Percentiles rank a stretch among this genome's conserved stretches.
phyloP scores from a whole-genome alignment of 208 protist genomes.

The Trypanosoma brucei region DNA sequence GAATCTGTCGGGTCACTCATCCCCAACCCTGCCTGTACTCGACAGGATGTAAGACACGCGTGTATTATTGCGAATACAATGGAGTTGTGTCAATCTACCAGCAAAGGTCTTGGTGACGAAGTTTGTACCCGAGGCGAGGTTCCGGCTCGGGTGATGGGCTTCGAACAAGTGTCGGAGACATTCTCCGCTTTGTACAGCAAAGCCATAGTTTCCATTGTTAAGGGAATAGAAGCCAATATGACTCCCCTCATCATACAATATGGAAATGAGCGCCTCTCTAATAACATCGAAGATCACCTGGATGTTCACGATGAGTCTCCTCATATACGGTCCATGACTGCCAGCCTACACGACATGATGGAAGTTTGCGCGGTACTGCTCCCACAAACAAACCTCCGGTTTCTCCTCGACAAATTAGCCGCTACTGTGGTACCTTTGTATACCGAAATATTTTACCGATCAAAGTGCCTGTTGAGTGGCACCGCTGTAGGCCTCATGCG shows the following conservation, averaged over 20 bases:
- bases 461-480: constrained; percentile 49
- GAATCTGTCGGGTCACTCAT: constrained; percentile 33
- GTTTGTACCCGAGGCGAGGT: constrained; percentile 65
- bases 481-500: constrained; percentile 58
- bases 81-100: constrained; percentile 75
- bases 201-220: constrained; percentile 59
- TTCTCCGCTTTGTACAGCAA: constrained; percentile 71
- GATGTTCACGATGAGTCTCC: constrained; percentile 60
- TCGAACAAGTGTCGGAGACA: constrained; percentile 66
- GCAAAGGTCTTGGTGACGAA: constrained; percentile 70
- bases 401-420: constrained; percentile 82
- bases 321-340: constrained; percentile 55
- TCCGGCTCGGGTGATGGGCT: constrained; percentile 61
- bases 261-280: constrained; percentile 45
- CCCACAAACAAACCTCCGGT: constrained; percentile 53
- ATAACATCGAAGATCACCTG: constrained; percentile 16
- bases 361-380: constrained; percentile 63
- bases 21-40: constrained; percentile 35
- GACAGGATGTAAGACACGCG: constrained; percentile 53
- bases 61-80: constrained; percentile 89
- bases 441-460: constrained; percentile 66
- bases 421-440: constrained; percentile 60
- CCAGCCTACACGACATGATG: constrained; percentile 55
- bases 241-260: constrained; percentile 61
- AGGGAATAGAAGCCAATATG: constrained; percentile 47